A percentile compares a stretch with the other conserved stretches of the same genome.
Conservation (phyloP, 176 grass and related monocot species). For the Tillandsia fasciculata region DNA sequence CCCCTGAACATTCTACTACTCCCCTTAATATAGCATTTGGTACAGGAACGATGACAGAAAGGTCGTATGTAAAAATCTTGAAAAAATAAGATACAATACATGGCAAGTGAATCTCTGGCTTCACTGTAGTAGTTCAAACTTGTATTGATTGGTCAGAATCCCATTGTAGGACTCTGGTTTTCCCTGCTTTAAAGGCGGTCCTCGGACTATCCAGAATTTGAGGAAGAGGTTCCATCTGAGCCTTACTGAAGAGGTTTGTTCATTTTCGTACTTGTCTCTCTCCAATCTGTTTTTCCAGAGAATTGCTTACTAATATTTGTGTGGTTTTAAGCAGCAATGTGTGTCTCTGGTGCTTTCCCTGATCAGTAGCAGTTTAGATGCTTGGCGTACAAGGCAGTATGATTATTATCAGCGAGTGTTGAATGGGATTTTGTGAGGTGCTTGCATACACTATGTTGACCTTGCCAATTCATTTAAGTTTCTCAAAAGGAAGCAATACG, state of each 20-base stretch:
- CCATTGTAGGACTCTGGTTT: slow-evolving; percentile 78
- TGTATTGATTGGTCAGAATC: too few species aligned
- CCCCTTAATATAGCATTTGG: too few species aligned
- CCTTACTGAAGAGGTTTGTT: slow-evolving; percentile 89
- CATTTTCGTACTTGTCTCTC: slow-evolving; percentile 7
- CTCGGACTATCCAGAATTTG: slow-evolving; percentile 89
- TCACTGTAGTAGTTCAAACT: not conserved
- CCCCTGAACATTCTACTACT: too few species aligned
- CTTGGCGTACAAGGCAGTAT: slow-evolving; percentile 93
- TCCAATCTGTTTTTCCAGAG: not conserved
- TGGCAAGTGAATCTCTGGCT: too few species aligned
- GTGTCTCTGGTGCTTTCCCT: slow-evolving; percentile 94
- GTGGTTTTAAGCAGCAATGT: slow-evolving; percentile 74
- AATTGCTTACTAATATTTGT: slow-evolving; percentile 11
- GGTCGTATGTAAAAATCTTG: too few species aligned
- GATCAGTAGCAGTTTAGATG: slow-evolving; percentile 99
- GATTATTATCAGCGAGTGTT: slow-evolving; percentile 97
- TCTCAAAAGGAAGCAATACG: slow-evolving; percentile 20
- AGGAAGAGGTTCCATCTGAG: slow-evolving; percentile 95
- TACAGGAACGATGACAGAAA: too few species aligned
- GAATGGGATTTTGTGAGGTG: slow-evolving; percentile 86
- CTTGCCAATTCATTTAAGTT: slow-evolving; percentile 22
- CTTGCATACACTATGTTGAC: not conserved
- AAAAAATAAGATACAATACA: too few species aligned
- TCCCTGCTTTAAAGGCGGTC: slow-evolving; percentile 93